phyloP scores from a whole-genome alignment of 2,329 filamentous ascomycete species.

The Setomelanomma holmii region DNA sequence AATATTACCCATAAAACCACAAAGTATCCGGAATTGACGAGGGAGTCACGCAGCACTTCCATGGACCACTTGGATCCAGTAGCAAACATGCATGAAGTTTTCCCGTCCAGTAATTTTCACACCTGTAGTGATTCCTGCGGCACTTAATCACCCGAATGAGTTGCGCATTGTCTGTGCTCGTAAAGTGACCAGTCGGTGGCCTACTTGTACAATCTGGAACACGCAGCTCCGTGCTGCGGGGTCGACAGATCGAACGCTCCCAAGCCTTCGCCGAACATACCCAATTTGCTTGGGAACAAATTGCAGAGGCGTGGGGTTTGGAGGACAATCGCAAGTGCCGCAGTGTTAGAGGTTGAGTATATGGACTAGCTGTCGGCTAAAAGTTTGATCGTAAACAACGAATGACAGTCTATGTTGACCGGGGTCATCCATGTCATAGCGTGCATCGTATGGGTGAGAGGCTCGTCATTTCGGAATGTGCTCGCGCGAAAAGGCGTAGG shows the following conservation, averaged over 20 bases:
- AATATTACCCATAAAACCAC: too few species aligned
- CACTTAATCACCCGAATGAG: not conserved
- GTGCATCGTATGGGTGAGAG: too few species aligned
- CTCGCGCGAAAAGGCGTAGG: not conserved
- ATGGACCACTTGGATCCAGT: too few species aligned
- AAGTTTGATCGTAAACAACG: not conserved
- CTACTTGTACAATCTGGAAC: not conserved
- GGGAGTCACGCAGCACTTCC: too few species aligned
- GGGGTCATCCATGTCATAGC: too few species aligned
- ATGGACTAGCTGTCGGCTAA: slow-evolving; percentile 3
- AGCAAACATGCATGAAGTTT: too few species aligned
- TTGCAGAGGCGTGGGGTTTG: not conserved
- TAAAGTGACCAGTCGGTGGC: not conserved
- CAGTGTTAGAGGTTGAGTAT: not conserved
- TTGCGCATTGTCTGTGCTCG: not conserved
- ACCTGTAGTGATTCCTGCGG: too few species aligned
- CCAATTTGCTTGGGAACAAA: not conserved
- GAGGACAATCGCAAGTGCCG: not conserved
- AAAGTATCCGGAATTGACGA: too few species aligned
- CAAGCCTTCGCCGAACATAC: not conserved
- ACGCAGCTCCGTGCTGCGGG: not conserved
- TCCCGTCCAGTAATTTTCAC: too few species aligned
- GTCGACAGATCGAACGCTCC: not conserved
- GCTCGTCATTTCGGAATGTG: not conserved
- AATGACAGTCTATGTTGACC: not conserved